Conservation (phyloP, 139 green algal genomes). For the Chlorella sp. region DNA sequence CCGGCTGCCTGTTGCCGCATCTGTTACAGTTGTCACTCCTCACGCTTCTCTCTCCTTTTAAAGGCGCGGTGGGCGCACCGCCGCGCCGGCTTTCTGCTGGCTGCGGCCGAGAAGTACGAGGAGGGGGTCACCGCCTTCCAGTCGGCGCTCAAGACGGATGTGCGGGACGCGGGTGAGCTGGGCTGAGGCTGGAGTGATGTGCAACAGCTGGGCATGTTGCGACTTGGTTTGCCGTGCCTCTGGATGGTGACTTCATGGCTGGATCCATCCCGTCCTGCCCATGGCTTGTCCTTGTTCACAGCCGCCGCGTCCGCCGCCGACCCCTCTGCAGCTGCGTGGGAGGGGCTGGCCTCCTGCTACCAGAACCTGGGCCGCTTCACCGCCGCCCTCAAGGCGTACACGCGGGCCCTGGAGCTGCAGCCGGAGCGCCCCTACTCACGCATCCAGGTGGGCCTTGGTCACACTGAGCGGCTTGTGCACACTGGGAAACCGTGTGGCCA, state of each 20-base stretch:
- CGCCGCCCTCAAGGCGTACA: slow-evolving; percentile 63
- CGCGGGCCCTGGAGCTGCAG: slow-evolving; percentile 66
- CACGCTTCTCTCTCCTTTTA: no score
- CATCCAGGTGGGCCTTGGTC: slow-evolving; percentile 12
- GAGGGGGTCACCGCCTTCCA: slow-evolving; percentile 51
- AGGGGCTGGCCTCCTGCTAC: slow-evolving; percentile 63
- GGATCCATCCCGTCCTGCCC: no score
- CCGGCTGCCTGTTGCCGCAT: neutral
- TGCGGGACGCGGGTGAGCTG: slow-evolving; percentile 21
- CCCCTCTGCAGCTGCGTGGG: slow-evolving; percentile 60
- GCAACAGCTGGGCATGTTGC: neutral
- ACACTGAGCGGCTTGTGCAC: neutral
- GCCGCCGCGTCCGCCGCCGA: no score
- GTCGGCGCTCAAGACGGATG: slow-evolving; percentile 48
- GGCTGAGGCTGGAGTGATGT: neutral
- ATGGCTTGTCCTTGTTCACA: no score
- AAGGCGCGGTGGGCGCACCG: slow-evolving; percentile 25
- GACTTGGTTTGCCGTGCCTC: no score
- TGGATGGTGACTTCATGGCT: neutral
- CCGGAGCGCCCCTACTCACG: slow-evolving; percentile 54
- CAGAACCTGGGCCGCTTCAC: slow-evolving; percentile 37
- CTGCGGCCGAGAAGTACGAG: slow-evolving; percentile 14
- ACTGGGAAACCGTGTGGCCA: no score
- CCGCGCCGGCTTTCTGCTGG: slow-evolving; percentile 20
- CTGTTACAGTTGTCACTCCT: no score